Evolutionary conservation across 768 basidiomycete species (phyloP), one percentile per base, ranked within the genome.

Genomic region (Leucosporidium yakuticum): DNA sequence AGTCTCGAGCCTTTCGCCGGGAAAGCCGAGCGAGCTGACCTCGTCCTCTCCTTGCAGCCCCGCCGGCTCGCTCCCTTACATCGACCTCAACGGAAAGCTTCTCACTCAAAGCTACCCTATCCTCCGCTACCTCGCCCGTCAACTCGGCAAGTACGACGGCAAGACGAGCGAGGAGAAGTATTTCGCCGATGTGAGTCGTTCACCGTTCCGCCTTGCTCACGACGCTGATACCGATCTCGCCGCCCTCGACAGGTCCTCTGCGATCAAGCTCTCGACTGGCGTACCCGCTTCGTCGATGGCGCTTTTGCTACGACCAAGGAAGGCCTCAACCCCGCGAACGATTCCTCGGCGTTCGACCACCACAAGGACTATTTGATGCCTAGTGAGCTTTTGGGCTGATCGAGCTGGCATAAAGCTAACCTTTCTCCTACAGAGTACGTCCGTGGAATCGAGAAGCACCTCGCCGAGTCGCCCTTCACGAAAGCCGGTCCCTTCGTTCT

Each of bases 141-240:
- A 64, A 39, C 63, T 64, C 15, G 63, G 63, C 14, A 39, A 53
- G 36, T 64, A 64, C 54, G 54, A 64, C 48, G 63, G 63, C 32
- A 55, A 64, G 31, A 64, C 63, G 48, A 27, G n/a, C 36, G 63
- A 64, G 48, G 63, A 64, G 48, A 55, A 44, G 47, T 58, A 56
- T 36, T 64, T 47, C 50, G 63, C 44, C 36, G 63, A 64, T 32
- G 55, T 48, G n/a, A n/a, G 57, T 57, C 32, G 20, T 8, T 11
- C 32, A 1, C 23, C 6, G 6, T n/a, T 19, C 3, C 32, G 20
- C 32, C 4, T 20, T 7, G 6, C 11, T 8, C 3, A 6, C 5
- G 34, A 12, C 34, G 34, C 34, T 17, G 25, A 6, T 7, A 36
- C 57, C 14, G n/a, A 14, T 36, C 54, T 12, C 36, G 12, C 29